Percentiles rank a stretch among this genome's conserved stretches.
Conservation (phyloP, 306 rosid genomes). For the Acacia crassicarpa region DNA sequence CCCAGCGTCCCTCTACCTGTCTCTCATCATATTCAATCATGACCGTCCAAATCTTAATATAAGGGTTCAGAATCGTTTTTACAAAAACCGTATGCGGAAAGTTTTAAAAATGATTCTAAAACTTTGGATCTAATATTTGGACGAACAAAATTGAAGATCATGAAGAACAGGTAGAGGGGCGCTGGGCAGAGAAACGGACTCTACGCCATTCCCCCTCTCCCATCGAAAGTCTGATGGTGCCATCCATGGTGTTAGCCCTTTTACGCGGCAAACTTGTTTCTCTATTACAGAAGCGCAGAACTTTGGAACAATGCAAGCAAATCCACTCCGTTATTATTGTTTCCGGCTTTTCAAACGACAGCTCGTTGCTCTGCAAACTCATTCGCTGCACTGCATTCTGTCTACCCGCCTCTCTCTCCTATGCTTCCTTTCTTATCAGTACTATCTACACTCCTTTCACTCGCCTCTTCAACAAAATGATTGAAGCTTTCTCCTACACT, state of each 20-base stretch:
- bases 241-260: background rate
- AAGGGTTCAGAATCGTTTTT: no score
- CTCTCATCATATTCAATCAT: no score
- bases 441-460: slow-evolving; percentile 26
- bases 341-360: slow-evolving; percentile 23
- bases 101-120: no score
- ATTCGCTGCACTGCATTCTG: slow-evolving; percentile 16
- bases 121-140: no score
- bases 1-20: no score
- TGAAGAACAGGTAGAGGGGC: no score
- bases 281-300: slow-evolving; percentile 8
- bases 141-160: no score
- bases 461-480: slow-evolving; percentile 32
- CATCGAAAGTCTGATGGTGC: background rate
- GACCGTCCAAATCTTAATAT: no score
- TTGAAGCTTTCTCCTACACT: slow-evolving; percentile 27
- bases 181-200: no score
- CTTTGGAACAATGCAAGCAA: slow-evolving; percentile 21
- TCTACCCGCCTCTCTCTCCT: slow-evolving; percentile 3
- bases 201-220: no score
- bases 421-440: slow-evolving; percentile 29
- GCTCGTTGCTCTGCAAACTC: slow-evolving; percentile 28
- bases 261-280: slow-evolving; percentile 16
- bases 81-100: no score
- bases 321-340: slow-evolving; percentile 41